phyloP scores from a whole-genome alignment of 1,284 basidiomycete species.

The Quambalaria eucalypti region DNA sequence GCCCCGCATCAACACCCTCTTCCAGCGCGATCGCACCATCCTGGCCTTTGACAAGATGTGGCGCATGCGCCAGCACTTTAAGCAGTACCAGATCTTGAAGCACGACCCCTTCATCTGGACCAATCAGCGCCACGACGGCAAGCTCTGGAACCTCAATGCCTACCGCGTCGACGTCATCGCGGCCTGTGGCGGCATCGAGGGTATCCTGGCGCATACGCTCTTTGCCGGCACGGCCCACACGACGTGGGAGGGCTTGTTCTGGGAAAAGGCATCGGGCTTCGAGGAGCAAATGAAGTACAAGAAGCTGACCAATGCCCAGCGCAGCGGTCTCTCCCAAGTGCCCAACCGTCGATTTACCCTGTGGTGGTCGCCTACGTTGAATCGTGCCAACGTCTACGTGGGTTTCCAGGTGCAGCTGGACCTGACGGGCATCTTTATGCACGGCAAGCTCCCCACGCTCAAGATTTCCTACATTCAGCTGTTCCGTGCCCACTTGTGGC shows the following conservation, averaged over 20 bases:
- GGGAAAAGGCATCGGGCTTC: slow-evolving; percentile 59
- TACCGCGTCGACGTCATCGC: slow-evolving; percentile 98
- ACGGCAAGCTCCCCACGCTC: slow-evolving; percentile 88
- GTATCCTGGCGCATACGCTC: slow-evolving; percentile 89
- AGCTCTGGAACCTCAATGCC: slow-evolving; percentile 94
- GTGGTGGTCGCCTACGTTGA: slow-evolving; percentile 95
- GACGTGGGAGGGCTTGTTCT: slow-evolving; percentile 55
- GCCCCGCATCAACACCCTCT: slow-evolving; percentile 90
- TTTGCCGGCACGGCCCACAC: slow-evolving; percentile 93
- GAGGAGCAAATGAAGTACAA: slow-evolving; percentile 84
- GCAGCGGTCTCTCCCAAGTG: slow-evolving; percentile 93
- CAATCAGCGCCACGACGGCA: slow-evolving; percentile 92
- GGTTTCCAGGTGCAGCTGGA: slow-evolving; percentile 99
- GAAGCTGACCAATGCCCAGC: slow-evolving; percentile 78
- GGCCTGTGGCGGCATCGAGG: slow-evolving; percentile 95
- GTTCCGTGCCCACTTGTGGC: slow-evolving; percentile 99
- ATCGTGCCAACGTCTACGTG: slow-evolving; percentile 96
- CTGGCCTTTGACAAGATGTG: slow-evolving; percentile 95
- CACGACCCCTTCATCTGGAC: slow-evolving; percentile 96
- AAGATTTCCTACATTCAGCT: slow-evolving; percentile 83
- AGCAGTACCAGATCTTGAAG: slow-evolving; percentile 89
- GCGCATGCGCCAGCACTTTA: slow-evolving; percentile 77
- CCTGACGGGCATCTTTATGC: slow-evolving; percentile 76
- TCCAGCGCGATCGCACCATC: slow-evolving; percentile 96
- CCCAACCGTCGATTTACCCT: slow-evolving; percentile 99